Percentiles rank a stretch among this genome's conserved stretches.
phyloP scores from a whole-genome alignment of 306 rosid species.

The Myrica gale region DNA sequence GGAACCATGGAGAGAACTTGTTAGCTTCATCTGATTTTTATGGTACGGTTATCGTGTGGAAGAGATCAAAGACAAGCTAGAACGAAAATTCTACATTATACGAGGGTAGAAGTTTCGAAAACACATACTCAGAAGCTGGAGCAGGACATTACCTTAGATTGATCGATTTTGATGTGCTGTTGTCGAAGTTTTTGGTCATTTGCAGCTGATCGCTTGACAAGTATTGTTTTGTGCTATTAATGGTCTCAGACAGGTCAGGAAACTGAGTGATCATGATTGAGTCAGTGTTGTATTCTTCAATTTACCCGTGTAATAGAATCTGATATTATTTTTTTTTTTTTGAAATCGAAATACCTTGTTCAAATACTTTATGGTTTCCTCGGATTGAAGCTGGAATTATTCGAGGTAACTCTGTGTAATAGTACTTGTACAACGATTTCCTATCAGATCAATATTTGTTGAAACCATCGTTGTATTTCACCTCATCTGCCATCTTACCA shows the following conservation, averaged over 20 bases:
- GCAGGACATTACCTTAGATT: not conserved
- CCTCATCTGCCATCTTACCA: too few relatives aligned
- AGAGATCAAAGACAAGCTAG: constrained; percentile 73
- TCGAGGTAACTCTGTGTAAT: not conserved
- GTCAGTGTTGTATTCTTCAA: not conserved
- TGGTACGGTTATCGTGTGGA: constrained; percentile 94
- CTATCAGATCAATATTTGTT: not conserved
- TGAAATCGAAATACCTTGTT: not conserved
- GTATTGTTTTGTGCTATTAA: not conserved
- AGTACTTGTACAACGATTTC: not conserved
- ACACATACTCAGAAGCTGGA: not conserved
- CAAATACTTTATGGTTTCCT: constrained; percentile 3
- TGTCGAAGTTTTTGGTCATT: not conserved
- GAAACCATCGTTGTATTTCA: not conserved
- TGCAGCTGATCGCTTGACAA: not conserved
- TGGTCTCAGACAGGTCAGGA: constrained; percentile 9
- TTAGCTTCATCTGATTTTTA: constrained; percentile 91
- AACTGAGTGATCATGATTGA: not conserved
- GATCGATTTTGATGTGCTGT: constrained; percentile 11
- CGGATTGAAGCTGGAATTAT: not conserved
- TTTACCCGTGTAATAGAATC: not conserved
- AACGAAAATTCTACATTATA: not conserved
- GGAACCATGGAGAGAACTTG: constrained; percentile 93
- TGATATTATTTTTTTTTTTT: not conserved
- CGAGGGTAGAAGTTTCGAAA: not conserved